Evolutionary conservation across 164 flowering plant genomes (phyloP).

Genomic region (Nelumbo lutea): DNA sequence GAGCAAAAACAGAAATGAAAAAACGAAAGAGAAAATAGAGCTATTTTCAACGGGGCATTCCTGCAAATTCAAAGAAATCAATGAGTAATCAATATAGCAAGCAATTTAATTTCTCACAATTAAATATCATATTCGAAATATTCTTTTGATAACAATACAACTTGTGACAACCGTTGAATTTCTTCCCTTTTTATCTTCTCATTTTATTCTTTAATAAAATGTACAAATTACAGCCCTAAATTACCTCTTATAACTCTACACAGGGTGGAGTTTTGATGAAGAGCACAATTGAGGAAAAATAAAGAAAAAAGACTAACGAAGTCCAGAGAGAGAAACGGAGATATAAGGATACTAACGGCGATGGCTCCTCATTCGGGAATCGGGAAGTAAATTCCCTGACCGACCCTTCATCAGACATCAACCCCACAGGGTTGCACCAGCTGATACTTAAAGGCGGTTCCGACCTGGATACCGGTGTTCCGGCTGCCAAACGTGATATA

Average conservation of each 20-base stretch:
- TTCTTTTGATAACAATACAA: neutral
- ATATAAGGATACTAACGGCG: neutral
- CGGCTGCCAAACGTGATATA: slow-evolving; percentile 33
- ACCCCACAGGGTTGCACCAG: slow-evolving; percentile 40
- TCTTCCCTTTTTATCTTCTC: neutral
- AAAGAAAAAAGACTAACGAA: slow-evolving; percentile 3
- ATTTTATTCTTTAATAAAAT: slow-evolving; percentile 26
- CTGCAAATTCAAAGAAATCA: neutral
- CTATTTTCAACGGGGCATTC: too few species aligned
- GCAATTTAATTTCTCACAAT: too few species aligned
- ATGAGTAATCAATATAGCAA: neutral
- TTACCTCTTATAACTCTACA: slow-evolving; percentile 7
- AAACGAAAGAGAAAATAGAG: too few species aligned
- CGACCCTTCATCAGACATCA: slow-evolving; percentile 10
- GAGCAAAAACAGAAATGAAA: too few species aligned
- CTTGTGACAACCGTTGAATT: neutral
- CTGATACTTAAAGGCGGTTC: slow-evolving; percentile 49
- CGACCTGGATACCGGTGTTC: slow-evolving; percentile 31
- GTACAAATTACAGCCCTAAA: slow-evolving; percentile 17
- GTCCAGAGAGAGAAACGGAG: neutral
- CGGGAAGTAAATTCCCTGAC: neutral
- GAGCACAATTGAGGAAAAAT: neutral
- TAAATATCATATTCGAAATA: too few species aligned
- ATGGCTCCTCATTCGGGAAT: too few species aligned
- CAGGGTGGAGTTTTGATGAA: neutral